Evolutionary conservation across 2,329 filamentous ascomycete genomes (phyloP).

Genomic region (Microsporum audouinii): DNA sequence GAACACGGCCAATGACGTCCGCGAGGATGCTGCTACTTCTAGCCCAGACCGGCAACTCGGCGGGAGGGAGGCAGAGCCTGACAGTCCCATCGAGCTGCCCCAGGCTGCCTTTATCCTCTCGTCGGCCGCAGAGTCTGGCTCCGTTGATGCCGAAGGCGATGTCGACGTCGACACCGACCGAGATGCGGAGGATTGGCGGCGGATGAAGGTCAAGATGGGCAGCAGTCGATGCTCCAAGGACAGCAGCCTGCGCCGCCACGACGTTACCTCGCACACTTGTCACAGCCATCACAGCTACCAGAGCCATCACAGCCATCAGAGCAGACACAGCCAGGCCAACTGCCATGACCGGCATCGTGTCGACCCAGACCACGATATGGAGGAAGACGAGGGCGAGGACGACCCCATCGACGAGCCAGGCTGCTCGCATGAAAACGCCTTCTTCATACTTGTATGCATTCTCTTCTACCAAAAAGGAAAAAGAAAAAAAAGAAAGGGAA

Average conservation of each 20-base stretch:
- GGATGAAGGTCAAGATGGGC: not conserved
- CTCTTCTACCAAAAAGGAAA: not conserved
- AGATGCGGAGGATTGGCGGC: not conserved
- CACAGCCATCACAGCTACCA: not conserved
- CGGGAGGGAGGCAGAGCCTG: not conserved
- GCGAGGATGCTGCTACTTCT: not conserved
- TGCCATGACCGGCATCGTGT: not conserved
- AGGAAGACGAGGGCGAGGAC: conserved; percentile 17
- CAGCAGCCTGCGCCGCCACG: not conserved
- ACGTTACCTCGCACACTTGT: not conserved
- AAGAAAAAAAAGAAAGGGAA: not conserved
- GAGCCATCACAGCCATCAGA: not conserved
- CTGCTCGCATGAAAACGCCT: conserved; percentile 29
- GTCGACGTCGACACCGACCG: not conserved
- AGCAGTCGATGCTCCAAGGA: not conserved
- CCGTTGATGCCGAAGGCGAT: not conserved
- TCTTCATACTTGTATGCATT: conserved; percentile 32
- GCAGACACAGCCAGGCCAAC: not conserved
- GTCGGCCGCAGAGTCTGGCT: conserved; percentile 1
- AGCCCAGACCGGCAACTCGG: not conserved
- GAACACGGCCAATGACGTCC: not conserved
- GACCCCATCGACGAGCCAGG: conserved; percentile 20
- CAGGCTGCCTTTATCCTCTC: conserved; percentile 9
- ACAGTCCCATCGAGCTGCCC: not conserved
- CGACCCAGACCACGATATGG: not conserved